Conservation (phyloP, 129 eudicot species). For the Dittrichia graveolens region DNA sequence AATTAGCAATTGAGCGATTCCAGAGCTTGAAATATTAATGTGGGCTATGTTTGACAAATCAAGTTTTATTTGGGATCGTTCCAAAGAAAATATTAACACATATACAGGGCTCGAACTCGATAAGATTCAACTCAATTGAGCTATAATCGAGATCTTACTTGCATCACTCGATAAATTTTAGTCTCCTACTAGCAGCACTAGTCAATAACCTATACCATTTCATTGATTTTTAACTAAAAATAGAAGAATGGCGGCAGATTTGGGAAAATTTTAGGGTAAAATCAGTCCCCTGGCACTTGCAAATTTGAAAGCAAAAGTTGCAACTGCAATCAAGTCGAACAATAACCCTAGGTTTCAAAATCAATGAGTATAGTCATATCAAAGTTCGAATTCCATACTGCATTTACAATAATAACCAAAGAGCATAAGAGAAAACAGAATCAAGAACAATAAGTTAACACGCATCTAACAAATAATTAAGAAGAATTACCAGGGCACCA, state of each 20-base stretch:
- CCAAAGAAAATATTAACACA: not conserved
- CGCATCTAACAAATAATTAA: not conserved
- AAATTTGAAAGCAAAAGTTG: not conserved
- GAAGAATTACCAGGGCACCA: conserved; percentile 84
- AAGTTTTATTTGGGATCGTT: not conserved
- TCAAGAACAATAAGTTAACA: not conserved
- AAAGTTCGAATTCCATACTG: conserved; percentile 1
- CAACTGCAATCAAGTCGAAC: conserved; percentile 11
- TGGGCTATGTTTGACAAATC: not conserved
- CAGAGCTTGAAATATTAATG: too few species aligned
- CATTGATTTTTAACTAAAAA: not conserved
- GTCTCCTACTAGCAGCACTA: not conserved
- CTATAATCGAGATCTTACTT: not conserved
- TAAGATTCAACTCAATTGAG: not conserved
- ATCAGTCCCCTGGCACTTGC: not conserved
- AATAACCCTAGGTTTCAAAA: conserved; percentile 15
- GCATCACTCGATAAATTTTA: not conserved
- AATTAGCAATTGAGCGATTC: not conserved
- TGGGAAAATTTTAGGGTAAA: not conserved
- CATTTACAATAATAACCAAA: not conserved
- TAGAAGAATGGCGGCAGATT: not conserved
- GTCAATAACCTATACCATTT: not conserved
- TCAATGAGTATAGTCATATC: not conserved
- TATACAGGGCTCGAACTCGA: not conserved
- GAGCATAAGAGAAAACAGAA: not conserved